These are phyloP conservation scores for Fusarium nurragi DNA, from an alignment of 2,329 filamentous ascomycete genomes.

Conservation along the genomic window DNA sequence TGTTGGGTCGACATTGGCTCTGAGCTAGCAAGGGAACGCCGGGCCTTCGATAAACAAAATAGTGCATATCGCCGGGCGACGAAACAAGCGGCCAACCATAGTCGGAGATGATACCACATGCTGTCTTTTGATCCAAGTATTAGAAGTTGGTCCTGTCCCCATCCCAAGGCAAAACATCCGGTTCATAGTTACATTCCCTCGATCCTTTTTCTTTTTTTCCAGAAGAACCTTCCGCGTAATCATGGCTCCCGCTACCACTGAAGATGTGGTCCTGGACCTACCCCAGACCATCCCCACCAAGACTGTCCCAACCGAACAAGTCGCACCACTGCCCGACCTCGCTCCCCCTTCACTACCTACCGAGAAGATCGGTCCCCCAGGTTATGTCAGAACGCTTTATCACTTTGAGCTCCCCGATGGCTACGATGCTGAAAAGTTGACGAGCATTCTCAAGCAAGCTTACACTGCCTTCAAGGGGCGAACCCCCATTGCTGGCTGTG, in stretches of 20 bases:
- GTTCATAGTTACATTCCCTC: neutral
- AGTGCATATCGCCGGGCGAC: neutral
- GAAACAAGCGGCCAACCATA: neutral
- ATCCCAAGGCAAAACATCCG: neutral
- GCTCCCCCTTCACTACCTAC: slow-evolving; percentile 19
- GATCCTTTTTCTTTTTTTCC: neutral
- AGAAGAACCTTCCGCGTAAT: neutral
- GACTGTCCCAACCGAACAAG: neutral
- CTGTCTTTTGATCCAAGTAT: slow-evolving; percentile 2
- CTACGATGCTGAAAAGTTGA: slow-evolving; percentile 1
- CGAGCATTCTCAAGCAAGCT: neutral
- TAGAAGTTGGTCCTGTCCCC: slow-evolving; percentile 8
- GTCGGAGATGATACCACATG: neutral
- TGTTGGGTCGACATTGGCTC: neutral
- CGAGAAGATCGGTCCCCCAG: slow-evolving; percentile 14
- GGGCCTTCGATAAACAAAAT: neutral
- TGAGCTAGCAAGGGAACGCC: neutral
- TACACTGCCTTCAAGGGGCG: slow-evolving; percentile 5
- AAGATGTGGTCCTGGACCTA: neutral
- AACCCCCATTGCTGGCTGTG: slow-evolving; percentile 10
- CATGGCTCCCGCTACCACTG: slow-evolving; percentile 5
- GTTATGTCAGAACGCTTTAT: slow-evolving; percentile 9
- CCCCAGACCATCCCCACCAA: neutral
- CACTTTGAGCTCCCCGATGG: slow-evolving; percentile 9
- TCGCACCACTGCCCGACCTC: slow-evolving; percentile 7